phyloP scores from a whole-genome alignment of 129 eudicot species.

The Saposhnikovia divaricata region DNA sequence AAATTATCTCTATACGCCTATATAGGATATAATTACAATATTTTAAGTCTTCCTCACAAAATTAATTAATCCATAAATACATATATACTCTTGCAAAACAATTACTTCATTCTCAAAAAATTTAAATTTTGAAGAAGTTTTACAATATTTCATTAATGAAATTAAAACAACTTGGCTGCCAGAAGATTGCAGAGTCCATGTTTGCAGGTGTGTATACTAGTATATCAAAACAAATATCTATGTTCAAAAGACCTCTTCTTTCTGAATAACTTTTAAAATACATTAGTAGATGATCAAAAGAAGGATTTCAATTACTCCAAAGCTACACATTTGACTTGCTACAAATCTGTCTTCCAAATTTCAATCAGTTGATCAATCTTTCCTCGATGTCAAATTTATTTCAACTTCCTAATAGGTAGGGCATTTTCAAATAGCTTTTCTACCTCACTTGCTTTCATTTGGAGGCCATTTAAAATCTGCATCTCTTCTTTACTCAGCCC shows the following conservation, averaged over 20 bases:
- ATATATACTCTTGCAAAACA: no score
- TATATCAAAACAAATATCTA: background rate
- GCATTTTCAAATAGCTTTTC: conserved; percentile 68
- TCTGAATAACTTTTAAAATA: background rate
- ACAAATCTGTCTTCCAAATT: background rate
- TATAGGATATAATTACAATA: no score
- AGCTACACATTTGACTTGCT: background rate
- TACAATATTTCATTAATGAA: no score
- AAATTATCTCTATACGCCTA: no score
- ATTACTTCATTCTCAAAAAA: no score
- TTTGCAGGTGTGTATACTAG: no score
- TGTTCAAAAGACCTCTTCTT: background rate
- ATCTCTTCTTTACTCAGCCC: conserved; percentile 56
- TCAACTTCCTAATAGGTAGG: conserved; percentile 65
- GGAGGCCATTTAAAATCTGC: conserved; percentile 50
- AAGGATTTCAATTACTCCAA: background rate
- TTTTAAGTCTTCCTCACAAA: no score
- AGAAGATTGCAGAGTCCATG: no score
- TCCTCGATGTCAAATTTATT: conserved; percentile 18
- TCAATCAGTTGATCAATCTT: background rate
- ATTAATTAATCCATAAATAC: no score
- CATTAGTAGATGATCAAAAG: background rate
- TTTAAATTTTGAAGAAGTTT: no score
- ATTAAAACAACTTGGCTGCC: no score
- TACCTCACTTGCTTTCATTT: conserved; percentile 77